These are phyloP conservation scores for Candida sp. DNA, from an alignment of 1,139 yeast genomes.

Conservation along the genomic window DNA sequence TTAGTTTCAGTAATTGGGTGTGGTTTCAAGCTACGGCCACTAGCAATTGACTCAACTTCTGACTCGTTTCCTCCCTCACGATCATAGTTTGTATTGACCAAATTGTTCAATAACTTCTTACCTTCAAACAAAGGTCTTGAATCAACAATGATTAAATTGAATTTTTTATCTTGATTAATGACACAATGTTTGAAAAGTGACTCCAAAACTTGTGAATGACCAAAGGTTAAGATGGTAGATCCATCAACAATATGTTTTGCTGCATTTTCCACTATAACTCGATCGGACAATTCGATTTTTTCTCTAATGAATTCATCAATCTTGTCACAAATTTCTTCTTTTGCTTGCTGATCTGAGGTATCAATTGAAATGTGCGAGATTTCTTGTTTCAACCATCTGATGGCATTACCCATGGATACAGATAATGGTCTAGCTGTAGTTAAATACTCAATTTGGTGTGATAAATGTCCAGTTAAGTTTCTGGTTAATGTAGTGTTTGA, in stretches of 20 bases:
- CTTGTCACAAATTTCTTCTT: conserved; percentile 56
- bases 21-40: conserved; percentile 9
- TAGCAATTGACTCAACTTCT: conserved; percentile 42
- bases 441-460: conserved; percentile 93
- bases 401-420: conserved; percentile 96
- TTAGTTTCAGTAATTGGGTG: conserved; percentile 32
- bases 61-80: conserved; percentile 37
- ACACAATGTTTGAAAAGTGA: conserved; percentile 73
- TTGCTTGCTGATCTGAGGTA: conserved; percentile 70
- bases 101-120: conserved; percentile 61
- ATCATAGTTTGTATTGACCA: conserved; percentile 36
- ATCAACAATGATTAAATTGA: conserved; percentile 85
- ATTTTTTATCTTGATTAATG: conserved; percentile 55
- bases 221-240: conserved; percentile 82
- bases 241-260: conserved; percentile 73
- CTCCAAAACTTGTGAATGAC: conserved; percentile 81
- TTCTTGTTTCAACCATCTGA: conserved; percentile 94
- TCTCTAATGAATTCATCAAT: conserved; percentile 85
- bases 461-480: conserved; percentile 81
- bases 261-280: conserved; percentile 80
- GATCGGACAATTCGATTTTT: conserved; percentile 79
- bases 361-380: conserved; percentile 78
- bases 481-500: conserved; percentile 81
- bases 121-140: conserved; percentile 98
- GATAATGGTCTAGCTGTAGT: conserved; percentile 91